Base-by-base conservation (phyloP, 2,329 filamentous ascomycete genomes). In the Fusarium floridanum region DNA sequence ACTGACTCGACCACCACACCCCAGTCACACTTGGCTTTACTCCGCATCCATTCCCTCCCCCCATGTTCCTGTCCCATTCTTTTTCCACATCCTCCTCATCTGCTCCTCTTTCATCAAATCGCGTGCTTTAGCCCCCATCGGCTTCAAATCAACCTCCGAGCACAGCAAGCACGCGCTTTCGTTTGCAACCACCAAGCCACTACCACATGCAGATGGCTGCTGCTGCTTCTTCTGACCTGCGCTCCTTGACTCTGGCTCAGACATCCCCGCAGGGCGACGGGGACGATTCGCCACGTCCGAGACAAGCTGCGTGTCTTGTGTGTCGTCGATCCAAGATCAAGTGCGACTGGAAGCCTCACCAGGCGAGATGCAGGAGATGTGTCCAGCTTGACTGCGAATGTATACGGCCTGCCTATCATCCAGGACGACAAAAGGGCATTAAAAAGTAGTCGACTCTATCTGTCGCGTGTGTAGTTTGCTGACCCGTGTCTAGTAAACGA, bases 351-450 rank as follows among this genome's bases (percentile, higher is more conserved):
- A 85, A 86, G 48, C 81, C 84, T 22, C 85, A 85, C 48, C 85
- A 88, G 68, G 78, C 83, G 22, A 84, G 86, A 29, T 93, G 91
- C 80, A 90, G 90, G 74, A 87, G 90, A 80, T 93, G 91, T 80
- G 83, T 86, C 64, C 87, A 90, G 77, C 83, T 88, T 9, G 85
- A 88, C 37, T 80, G 84, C 16, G 90, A 93, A 68, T 94, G 92
- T 79, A 84, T 93, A 7, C 90, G 93, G 3, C 92, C 88, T n/a
- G 89, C 89, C n/a, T 93, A 94, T 78, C 92, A 94, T 71, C 88
- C 93, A 5, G 92, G 92, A 9, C 86, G 93, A 60, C 92, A 93
- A 78, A 94, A 94, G 79, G 93, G 92, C 24, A 92, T 94, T 70
- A 94, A 94, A 81, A 94, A 94, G 92, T 92, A 82, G 85, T 75